A percentile compares a stretch with the other conserved stretches of the same genome.
phyloP scores from a whole-genome alignment of 2,329 filamentous ascomycete genomes.

The Aureobasidium sp. region DNA sequence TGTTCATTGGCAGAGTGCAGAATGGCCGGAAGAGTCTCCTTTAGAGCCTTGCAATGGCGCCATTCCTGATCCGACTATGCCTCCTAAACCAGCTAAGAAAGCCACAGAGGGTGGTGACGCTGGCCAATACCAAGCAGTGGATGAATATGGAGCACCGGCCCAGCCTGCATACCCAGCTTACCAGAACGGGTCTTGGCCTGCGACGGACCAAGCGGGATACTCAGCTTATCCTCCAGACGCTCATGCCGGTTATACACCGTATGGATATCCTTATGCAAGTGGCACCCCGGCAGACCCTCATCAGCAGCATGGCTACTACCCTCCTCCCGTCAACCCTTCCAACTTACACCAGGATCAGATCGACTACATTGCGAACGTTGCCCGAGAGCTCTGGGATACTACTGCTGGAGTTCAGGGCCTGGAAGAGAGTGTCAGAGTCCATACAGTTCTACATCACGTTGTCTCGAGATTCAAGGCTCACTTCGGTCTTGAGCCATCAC shows the following conservation, averaged over 20 bases:
- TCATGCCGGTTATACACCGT: neutral
- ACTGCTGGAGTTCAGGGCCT: constrained; percentile 55
- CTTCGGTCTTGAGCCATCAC: constrained; percentile 50
- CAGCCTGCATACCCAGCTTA: neutral
- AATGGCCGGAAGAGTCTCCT: constrained; percentile 70
- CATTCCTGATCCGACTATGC: constrained; percentile 1
- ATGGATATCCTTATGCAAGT: neutral
- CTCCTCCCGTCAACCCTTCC: neutral
- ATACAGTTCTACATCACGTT: constrained; percentile 57
- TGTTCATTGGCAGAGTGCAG: constrained; percentile 67
- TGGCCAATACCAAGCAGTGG: neutral
- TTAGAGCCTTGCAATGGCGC: constrained; percentile 43
- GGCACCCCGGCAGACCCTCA: neutral
- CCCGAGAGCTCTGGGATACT: constrained; percentile 56
- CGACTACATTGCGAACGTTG: constrained; percentile 42
- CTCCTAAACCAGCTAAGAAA: neutral
- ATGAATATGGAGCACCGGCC: neutral
- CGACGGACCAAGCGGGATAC: neutral
- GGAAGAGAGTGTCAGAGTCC: constrained; percentile 55
- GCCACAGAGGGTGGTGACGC: neutral
- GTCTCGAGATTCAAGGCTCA: constrained; percentile 50
- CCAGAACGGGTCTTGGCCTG: neutral
- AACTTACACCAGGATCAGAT: constrained; percentile 8
- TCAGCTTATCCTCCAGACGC: neutral
- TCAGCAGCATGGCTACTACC: neutral